phyloP scores from a whole-genome alignment of 257 asterid genomes.

The Solanum neorickii region DNA sequence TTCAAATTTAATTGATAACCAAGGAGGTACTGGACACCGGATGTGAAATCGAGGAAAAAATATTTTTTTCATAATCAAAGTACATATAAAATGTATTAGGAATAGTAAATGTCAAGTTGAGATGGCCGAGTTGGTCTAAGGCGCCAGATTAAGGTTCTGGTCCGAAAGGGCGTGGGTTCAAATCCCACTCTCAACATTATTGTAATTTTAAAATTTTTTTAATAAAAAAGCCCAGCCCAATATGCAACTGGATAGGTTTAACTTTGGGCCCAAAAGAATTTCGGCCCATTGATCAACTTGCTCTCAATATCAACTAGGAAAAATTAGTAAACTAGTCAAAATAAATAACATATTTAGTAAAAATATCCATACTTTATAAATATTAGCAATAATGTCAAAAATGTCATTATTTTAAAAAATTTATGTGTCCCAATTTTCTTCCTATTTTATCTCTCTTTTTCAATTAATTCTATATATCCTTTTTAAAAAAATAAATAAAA shows the following conservation, averaged over 20 bases:
- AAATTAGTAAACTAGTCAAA: too few relatives aligned
- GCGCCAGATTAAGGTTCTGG: constrained; percentile 99
- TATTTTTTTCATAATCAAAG: background rate
- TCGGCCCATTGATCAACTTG: background rate
- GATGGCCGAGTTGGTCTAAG: constrained; percentile 99
- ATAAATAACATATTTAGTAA: too few relatives aligned
- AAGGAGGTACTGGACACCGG: background rate
- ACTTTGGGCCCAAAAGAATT: background rate
- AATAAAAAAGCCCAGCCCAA: too few relatives aligned
- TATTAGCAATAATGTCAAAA: too few relatives aligned
- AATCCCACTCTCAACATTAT: constrained; percentile 77
- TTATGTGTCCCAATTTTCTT: too few relatives aligned
- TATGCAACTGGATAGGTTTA: background rate
- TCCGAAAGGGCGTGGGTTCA: constrained; percentile 99
- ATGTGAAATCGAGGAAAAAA: background rate
- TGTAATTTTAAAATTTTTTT: too few relatives aligned
- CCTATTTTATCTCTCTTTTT: too few relatives aligned
- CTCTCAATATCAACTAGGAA: background rate
- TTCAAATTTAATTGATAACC: background rate
- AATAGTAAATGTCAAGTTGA: constrained; percentile 21
- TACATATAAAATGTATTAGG: background rate
- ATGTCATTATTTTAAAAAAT: too few relatives aligned
- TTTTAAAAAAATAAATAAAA: too few relatives aligned
- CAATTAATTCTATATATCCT: too few relatives aligned
- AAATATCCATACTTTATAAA: too few relatives aligned